These are phyloP conservation scores for Choanephora cucurbitarum DNA, from an alignment of 371 early-diverging fungal genomes.

Conservation along the genomic window DNA sequence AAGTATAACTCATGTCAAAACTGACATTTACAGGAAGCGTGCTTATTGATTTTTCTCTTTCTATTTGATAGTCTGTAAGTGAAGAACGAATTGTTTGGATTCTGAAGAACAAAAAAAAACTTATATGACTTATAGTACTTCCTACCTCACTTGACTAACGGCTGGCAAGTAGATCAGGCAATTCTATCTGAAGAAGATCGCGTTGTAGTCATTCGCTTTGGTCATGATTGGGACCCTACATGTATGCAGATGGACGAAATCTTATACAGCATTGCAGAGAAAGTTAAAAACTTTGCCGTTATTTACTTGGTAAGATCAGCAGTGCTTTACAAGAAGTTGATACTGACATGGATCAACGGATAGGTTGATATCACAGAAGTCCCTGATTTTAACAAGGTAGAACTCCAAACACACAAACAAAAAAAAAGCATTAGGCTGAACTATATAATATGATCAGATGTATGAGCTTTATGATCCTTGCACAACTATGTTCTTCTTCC, in stretches of 20 bases:
- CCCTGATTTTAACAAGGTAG: slow-evolving; percentile 89
- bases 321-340: too few relatives aligned
- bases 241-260: slow-evolving; percentile 98
- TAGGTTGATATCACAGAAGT: slow-evolving; percentile 81
- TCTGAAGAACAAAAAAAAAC: neutral
- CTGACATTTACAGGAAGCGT: neutral
- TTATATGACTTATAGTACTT: slow-evolving; percentile 53
- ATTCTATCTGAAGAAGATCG: slow-evolving; percentile 96
- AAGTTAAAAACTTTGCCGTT: slow-evolving; percentile 97
- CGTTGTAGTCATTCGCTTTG: slow-evolving; percentile 95
- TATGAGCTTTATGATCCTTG: slow-evolving; percentile 97
- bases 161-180: slow-evolving; percentile 99
- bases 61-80: slow-evolving; percentile 18
- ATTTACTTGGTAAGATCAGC: slow-evolving; percentile 85
- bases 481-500: slow-evolving; percentile 92
- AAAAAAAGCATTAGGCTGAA: neutral
- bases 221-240: slow-evolving; percentile 95
- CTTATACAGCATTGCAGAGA: slow-evolving; percentile 89
- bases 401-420: neutral
- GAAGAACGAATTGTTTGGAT: neutral
- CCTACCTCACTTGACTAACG: slow-evolving; percentile 79
- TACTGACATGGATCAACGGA: slow-evolving; percentile 1
- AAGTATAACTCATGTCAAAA: too few relatives aligned
- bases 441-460: slow-evolving; percentile 61
- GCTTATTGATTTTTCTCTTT: neutral